These are phyloP conservation scores for Zygosaccharomyces rouxii DNA, from an alignment of 805 yeast species.

Conservation along the genomic window DNA sequence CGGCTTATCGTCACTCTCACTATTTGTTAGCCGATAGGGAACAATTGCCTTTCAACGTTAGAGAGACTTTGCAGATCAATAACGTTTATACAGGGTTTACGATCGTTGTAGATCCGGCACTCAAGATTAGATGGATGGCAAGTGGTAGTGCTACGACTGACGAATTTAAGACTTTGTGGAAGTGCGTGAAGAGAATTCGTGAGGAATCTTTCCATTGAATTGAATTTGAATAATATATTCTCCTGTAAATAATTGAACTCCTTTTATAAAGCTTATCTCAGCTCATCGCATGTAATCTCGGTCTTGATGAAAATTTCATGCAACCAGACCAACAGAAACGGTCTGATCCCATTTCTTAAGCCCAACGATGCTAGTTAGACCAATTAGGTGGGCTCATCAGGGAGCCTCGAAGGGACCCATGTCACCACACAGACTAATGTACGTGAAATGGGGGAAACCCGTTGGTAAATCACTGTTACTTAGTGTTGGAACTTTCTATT, in stretches of 20 bases:
- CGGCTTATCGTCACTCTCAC: constrained; percentile 47
- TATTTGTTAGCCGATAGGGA: constrained; percentile 63
- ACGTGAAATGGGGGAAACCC: constrained; percentile 45
- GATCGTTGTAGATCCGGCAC: constrained; percentile 67
- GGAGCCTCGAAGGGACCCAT: not conserved
- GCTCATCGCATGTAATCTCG: not conserved
- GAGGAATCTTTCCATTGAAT: constrained; percentile 37
- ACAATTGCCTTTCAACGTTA: constrained; percentile 51
- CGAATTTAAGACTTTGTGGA: constrained; percentile 63
- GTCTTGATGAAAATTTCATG: not conserved
- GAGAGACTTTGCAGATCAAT: constrained; percentile 58
- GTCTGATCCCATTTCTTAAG: no score
- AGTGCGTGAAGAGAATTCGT: constrained; percentile 55
- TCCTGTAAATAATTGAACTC: constrained; percentile 1
- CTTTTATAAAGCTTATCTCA: not conserved
- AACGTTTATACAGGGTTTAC: constrained; percentile 82
- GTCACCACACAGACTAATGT: constrained; percentile 36
- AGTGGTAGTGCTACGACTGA: constrained; percentile 73
- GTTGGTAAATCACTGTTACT: constrained; percentile 42
- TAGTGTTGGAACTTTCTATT: constrained; percentile 45
- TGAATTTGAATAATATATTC: not conserved
- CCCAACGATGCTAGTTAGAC: not conserved
- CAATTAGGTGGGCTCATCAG: not conserved
- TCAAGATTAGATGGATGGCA: constrained; percentile 85
- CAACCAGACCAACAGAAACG: no score